phyloP scores from a whole-genome alignment of 2,329 filamentous ascomycete genomes.

The Trematosphaeria pertusa region DNA sequence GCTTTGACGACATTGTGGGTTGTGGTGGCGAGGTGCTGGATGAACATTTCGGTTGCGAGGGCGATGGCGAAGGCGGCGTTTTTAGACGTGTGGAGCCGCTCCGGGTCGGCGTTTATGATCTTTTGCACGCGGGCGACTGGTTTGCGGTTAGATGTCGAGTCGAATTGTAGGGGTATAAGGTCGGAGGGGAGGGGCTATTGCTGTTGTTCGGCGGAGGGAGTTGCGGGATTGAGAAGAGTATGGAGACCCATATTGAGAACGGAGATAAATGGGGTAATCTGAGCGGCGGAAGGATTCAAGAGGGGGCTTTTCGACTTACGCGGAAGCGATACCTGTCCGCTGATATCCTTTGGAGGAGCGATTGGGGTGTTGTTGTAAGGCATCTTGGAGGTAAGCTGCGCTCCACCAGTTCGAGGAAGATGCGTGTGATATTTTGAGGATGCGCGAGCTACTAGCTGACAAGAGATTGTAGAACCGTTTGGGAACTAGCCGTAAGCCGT shows the following conservation, averaged over 20 bases:
- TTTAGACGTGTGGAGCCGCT: slow-evolving; percentile 84
- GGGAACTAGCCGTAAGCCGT: too few species aligned
- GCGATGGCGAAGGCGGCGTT: slow-evolving; percentile 95
- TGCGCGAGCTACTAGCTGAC: too few species aligned
- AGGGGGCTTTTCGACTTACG: slow-evolving; percentile 68
- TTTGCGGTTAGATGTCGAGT: slow-evolving; percentile 8
- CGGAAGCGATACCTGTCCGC: slow-evolving; percentile 83
- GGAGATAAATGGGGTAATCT: too few species aligned
- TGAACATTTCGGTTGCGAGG: slow-evolving; percentile 93
- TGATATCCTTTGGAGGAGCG: slow-evolving; percentile 79
- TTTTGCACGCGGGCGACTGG: slow-evolving; percentile 94
- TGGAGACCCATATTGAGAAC: too few species aligned
- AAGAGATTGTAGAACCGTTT: too few species aligned
- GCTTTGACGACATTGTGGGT: slow-evolving; percentile 87
- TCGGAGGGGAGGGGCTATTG: too few species aligned
- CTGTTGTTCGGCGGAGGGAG: too few species aligned
- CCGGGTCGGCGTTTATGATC: slow-evolving; percentile 81
- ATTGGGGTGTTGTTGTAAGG: slow-evolving; percentile 90
- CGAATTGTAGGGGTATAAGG: too few species aligned
- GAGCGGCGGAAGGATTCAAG: too few species aligned
- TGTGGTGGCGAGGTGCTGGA: slow-evolving; percentile 87
- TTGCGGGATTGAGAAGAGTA: neutral
- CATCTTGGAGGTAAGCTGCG: slow-evolving; percentile 61
- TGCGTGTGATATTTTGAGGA: too few species aligned
- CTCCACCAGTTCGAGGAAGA: too few species aligned